phyloP scores from a whole-genome alignment of 73 alveolate species.

The Symbiodinium pilosum region DNA sequence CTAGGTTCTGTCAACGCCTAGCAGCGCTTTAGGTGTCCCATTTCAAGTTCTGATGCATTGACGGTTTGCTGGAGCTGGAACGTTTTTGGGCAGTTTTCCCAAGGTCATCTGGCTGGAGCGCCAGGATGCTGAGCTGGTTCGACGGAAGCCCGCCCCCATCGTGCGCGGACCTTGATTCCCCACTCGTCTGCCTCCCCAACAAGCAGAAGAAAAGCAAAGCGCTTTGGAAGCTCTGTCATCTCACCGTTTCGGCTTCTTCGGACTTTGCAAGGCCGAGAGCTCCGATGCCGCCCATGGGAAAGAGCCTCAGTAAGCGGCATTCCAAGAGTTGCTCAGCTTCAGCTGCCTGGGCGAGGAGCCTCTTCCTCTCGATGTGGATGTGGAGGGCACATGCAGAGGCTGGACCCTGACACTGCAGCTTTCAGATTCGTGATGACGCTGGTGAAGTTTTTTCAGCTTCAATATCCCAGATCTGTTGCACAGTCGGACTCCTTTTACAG shows the following conservation, averaged over 20 bases:
- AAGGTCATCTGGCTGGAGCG: slow-evolving; percentile 89
- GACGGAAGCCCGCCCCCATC: slow-evolving; percentile 29
- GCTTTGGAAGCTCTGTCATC: no score
- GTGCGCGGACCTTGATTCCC: slow-evolving; percentile 26
- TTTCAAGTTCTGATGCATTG: no score
- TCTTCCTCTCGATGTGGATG: slow-evolving; percentile 82
- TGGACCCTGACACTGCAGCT: neutral
- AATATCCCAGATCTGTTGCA: neutral
- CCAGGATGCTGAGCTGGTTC: slow-evolving; percentile 57
- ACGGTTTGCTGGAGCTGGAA: no score
- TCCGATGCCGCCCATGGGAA: slow-evolving; percentile 93
- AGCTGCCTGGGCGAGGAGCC: slow-evolving; percentile 9
- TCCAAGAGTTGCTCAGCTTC: neutral
- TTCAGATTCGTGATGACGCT: no score
- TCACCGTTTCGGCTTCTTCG: neutral
- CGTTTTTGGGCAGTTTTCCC: no score
- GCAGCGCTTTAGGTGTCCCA: no score
- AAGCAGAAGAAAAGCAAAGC: no score
- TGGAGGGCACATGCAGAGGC: slow-evolving; percentile 87
- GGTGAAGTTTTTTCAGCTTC: no score
- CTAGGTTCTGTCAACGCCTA: no score
- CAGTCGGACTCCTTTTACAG: neutral
- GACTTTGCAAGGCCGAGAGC: neutral
- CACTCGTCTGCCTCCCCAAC: no score
- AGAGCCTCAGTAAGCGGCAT: neutral